Percentiles rank a stretch among this genome's conserved stretches.
phyloP scores from a whole-genome alignment of 306 rosid genomes.

The Malus asiatica region DNA sequence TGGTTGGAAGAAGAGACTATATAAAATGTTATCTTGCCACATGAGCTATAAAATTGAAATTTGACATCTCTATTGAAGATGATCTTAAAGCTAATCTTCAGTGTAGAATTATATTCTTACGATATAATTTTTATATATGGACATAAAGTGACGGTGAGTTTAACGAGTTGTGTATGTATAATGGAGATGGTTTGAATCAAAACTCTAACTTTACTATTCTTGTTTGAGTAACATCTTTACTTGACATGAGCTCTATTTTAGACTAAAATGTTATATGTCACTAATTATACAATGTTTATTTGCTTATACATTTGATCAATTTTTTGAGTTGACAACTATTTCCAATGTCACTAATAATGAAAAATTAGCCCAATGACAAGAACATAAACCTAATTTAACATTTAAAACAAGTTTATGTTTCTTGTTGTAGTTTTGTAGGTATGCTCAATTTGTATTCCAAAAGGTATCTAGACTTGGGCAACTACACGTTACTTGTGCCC shows the following conservation, averaged over 20 bases:
- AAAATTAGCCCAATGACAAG: slow-evolving; percentile 11
- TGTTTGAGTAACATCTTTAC: background rate
- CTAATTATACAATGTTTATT: background rate
- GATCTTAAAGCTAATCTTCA: background rate
- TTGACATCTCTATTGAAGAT: too few species aligned
- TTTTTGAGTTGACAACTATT: background rate
- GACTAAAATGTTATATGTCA: background rate
- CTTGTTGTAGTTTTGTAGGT: slow-evolving; percentile 1
- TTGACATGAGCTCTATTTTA: background rate
- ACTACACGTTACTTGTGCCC: slow-evolving; percentile 10
- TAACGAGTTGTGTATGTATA: too few species aligned
- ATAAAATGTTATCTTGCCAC: too few species aligned
- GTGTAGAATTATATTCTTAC: background rate
- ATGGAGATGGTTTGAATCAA: too few species aligned
- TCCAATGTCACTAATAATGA: background rate
- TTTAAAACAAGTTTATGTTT: slow-evolving; percentile 1
- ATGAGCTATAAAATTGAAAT: too few species aligned
- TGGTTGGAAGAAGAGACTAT: too few species aligned
- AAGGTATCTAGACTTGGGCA: background rate
- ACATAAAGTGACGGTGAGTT: background rate
- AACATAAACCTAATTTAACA: slow-evolving; percentile 1
- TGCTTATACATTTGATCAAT: background rate
- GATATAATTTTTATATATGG: too few species aligned
- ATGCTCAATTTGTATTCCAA: background rate
- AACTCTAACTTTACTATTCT: too few species aligned